Evolutionary conservation across 2,329 filamentous ascomycete genomes (phyloP), one percentile per base, ranked within the genome.

Genomic region (Colletotrichum musae): DNA sequence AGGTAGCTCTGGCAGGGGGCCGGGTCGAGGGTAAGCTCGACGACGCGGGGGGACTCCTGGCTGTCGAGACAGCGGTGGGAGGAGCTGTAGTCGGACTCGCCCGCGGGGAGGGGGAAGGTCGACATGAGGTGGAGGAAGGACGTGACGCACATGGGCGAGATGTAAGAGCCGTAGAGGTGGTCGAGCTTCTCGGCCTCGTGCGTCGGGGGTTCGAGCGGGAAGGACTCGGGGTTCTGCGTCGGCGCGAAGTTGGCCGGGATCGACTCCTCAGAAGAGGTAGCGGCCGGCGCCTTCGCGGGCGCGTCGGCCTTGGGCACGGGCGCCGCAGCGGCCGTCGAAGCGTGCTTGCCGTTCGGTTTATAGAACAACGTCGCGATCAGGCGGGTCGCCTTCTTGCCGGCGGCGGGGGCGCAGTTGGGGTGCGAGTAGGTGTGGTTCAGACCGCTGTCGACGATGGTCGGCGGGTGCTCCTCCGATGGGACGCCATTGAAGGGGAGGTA

Each of bases 111-210:
- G 13, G 89, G 89, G 69, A 91, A 90, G 21, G 84, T 85, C 21
- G 88, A 88, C 85, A 91, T 90, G 70, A 92, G 85, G 75, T 91
- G 88, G 24, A 92, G 83, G 77, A 92, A 92, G 15, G 89, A 89
- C 10, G 89, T 89, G 71, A 91, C 86, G 80, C 89, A 91, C 70
- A 91, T 83, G 6, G 89, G 88, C 18, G 89, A 91, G 75, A 91
- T 86, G 74, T 90, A 90, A 21, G 88, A 89, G 71, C 89, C 89
- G 73, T 92, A 92, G 18, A 91, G 84, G 70, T 90, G 88, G 75
- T 92, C 89, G 60, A 91, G 85, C 64, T 89, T 83, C 79, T 91
- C 84, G 73, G 87, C 80, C 75, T 89, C 85, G 73, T 84, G 80
- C 62, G 85, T 83, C 68, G 89, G 84, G 68, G 87, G 85, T 77